Evolutionary conservation across 208 protist species (phyloP).

Genomic region (Histomonas meleagridis): DNA sequence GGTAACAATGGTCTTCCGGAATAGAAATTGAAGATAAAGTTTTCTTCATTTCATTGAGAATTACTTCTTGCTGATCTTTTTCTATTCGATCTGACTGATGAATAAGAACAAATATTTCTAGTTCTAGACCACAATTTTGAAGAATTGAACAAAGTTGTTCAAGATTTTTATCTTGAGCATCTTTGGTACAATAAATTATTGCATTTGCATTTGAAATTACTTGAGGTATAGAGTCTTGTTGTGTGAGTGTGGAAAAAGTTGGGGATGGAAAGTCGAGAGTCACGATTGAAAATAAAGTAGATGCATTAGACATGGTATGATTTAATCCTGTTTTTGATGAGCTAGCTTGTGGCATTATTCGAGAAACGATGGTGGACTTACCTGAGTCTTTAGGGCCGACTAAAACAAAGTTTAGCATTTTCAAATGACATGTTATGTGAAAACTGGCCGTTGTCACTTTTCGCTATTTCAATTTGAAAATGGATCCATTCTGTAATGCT

Average conservation of each 20-base stretch:
- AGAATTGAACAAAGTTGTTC: background rate
- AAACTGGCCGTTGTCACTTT: no score
- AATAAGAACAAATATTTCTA: background rate
- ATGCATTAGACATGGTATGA: background rate
- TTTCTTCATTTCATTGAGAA: background rate
- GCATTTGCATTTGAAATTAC: background rate
- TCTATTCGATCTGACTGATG: background rate
- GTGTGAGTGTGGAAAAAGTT: background rate
- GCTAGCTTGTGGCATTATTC: background rate
- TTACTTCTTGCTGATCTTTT: background rate
- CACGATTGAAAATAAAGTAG: background rate
- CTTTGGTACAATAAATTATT: background rate
- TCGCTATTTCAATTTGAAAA: no score
- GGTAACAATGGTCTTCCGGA: background rate
- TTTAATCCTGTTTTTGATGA: background rate
- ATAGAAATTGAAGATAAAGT: background rate
- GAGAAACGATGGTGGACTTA: background rate
- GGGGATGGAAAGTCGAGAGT: conserved; percentile 12
- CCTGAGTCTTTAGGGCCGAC: background rate
- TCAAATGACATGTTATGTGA: no score
- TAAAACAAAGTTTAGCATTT: background rate
- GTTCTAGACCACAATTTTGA: background rate
- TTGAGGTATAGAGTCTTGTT: background rate
- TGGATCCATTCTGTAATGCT: no score
- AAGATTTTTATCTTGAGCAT: background rate